Evolutionary conservation across 2,329 filamentous ascomycete species (phyloP).

Genomic region (Colletotrichum truncatum): DNA sequence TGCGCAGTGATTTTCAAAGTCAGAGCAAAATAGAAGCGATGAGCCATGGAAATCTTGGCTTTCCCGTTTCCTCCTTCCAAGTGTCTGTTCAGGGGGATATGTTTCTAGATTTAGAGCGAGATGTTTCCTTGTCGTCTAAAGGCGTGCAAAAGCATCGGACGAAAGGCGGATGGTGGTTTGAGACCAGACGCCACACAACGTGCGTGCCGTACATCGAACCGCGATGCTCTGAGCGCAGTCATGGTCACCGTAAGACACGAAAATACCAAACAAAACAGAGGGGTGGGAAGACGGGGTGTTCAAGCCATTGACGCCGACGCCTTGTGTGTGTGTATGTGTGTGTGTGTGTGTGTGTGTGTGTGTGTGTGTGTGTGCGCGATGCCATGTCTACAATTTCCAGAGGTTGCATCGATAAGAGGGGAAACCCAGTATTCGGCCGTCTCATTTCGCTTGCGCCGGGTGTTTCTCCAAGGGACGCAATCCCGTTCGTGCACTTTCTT

Average conservation of each 20-base stretch:
- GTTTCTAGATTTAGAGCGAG: not conserved
- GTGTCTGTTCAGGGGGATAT: too few relatives aligned
- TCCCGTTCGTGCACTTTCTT: not conserved
- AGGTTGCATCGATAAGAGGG: too few relatives aligned
- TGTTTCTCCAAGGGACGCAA: not conserved
- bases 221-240: not conserved
- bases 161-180: conserved; percentile 1
- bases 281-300: too few relatives aligned
- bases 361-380: too few relatives aligned
- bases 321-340: too few relatives aligned
- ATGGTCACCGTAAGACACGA: not conserved
- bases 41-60: too few relatives aligned
- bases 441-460: conserved; percentile 10
- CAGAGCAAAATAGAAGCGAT: too few relatives aligned
- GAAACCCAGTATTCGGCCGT: too few relatives aligned
- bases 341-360: too few relatives aligned
- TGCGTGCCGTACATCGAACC: not conserved
- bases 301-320: too few relatives aligned
- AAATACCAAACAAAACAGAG: not conserved
- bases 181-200: not conserved
- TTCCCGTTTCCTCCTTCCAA: too few relatives aligned
- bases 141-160: not conserved
- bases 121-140: not conserved
- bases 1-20: too few relatives aligned
- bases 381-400: not conserved